Evolutionary conservation across 2,329 filamentous ascomycete species (phyloP), one percentile per base, ranked within the genome.

Genomic region (Colletotrichum sansevieriae): DNA sequence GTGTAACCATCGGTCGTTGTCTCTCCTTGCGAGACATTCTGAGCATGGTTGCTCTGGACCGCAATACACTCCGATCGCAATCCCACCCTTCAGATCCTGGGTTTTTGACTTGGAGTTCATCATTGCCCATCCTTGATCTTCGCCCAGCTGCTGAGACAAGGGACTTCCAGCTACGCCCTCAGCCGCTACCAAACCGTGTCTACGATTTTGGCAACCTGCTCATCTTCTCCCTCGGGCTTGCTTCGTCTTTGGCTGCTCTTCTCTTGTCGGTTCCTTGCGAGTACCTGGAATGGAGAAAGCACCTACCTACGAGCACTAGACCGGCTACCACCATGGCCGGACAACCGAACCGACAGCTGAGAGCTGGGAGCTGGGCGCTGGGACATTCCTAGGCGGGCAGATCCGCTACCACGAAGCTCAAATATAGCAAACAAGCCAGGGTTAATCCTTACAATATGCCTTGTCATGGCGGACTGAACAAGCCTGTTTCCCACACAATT

Each of bases 1-100:
- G 65, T 68, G 65, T 65, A 59, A 65, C 65, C 43, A 56, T 51
- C 46, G 33, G 43, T 55, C 64, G 58, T 56, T 58, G 64, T 67
- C 59, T 63, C 37, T 25, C 55, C 62, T 6, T 11, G 55, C 18
- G 18, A 68, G 65, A 65, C 65, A 60, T 37, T 37, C 47, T 22
- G 43, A 5, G 15, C n/a, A 54, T 65, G 41, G 47, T 44, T 35
- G 39, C 33, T 55, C 51, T 41, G 54, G 57, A 57, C 4, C 62
- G 66, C 49, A 43, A 25, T 33, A 2, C 20, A 33, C 41, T 51
- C 66, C 55, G 49, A 51, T 1, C 13, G 39, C 43, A 56, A 20
- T 58, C 43, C 12, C 3, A 11, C 5, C 59, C 44, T 25, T 3
- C 33, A 29, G 7, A 20, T 15, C 49, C 49, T 33, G 49, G 25